phyloP scores from a whole-genome alignment of 148 eudicot species.

The Rhododendron henanense region DNA sequence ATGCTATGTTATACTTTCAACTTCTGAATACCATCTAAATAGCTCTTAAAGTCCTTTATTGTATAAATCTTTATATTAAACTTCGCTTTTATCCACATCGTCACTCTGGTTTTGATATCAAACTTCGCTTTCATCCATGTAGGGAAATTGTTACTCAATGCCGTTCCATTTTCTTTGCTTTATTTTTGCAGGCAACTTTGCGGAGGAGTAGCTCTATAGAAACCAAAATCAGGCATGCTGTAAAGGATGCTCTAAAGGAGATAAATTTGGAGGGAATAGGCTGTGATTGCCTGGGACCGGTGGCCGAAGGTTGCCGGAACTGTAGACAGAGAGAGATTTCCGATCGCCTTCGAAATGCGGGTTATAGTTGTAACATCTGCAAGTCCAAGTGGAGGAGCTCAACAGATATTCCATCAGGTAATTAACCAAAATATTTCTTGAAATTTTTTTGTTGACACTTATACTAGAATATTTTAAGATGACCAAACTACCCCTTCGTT shows the following conservation, averaged over 20 bases:
- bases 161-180: not conserved
- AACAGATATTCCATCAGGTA: constrained; percentile 28
- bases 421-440: not conserved
- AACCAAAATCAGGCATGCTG: constrained; percentile 18
- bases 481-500: not conserved
- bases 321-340: constrained; percentile 22
- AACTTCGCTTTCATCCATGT: too few relatives aligned
- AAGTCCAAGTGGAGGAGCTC: constrained; percentile 35
- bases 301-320: constrained; percentile 6
- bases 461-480: not conserved
- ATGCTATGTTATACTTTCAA: too few relatives aligned
- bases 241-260: constrained; percentile 23
- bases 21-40: too few relatives aligned
- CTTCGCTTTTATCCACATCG: too few relatives aligned
- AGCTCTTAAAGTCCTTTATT: too few relatives aligned
- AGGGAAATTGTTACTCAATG: not conserved
- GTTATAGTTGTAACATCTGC: constrained; percentile 26
- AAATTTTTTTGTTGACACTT: not conserved
- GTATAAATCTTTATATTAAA: too few relatives aligned
- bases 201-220: constrained; percentile 20
- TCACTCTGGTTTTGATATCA: too few relatives aligned
- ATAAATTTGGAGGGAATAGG: not conserved
- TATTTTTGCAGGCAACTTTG: constrained; percentile 19
- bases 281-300: constrained; percentile 19
- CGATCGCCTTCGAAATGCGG: constrained; percentile 19